Conservation (phyloP, 2,329 filamentous ascomycete species). For the Tolypocladium endophyticum region DNA sequence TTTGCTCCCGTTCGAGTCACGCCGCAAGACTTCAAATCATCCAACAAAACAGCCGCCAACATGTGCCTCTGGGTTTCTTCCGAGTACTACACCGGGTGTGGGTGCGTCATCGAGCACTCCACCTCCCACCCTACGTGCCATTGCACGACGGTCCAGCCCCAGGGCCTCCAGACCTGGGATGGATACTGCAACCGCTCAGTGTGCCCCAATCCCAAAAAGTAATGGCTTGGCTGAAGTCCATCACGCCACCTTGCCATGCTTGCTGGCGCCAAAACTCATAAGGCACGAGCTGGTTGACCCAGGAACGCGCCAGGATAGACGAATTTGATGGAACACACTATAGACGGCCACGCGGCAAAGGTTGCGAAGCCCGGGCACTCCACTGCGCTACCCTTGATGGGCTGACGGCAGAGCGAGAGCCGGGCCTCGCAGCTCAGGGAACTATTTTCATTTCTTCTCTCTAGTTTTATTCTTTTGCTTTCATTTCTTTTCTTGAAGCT, state of each 20-base stretch:
- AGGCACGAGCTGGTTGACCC: not conserved
- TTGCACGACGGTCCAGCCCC: conserved; percentile 16
- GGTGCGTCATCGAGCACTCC: conserved; percentile 14
- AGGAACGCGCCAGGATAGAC: not conserved
- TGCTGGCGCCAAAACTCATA: not conserved
- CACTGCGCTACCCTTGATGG: not conserved
- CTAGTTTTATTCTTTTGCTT: conserved; percentile 1
- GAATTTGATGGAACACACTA: conserved; percentile 12
- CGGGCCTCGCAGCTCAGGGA: conserved; percentile 3
- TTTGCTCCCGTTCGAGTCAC: not conserved
- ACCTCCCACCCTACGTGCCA: conserved; percentile 17
- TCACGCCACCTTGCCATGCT: not conserved
- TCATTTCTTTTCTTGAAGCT: not conserved
- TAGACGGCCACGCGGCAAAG: conserved; percentile 12
- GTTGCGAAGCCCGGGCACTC: conserved; percentile 6
- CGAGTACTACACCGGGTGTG: conserved; percentile 20
- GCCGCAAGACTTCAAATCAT: not conserved
- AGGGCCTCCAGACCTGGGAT: conserved; percentile 18
- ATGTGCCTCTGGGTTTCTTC: conserved; percentile 25
- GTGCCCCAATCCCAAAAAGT: conserved; percentile 18
- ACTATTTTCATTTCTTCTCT: conserved; percentile 1
- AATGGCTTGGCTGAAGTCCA: not conserved
- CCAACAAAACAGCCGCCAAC: conserved; percentile 4
- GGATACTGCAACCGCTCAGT: conserved; percentile 19
- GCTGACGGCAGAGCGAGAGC: not conserved